phyloP scores from a whole-genome alignment of 2,329 filamentous ascomycete species.

The Talaromyces sp. region DNA sequence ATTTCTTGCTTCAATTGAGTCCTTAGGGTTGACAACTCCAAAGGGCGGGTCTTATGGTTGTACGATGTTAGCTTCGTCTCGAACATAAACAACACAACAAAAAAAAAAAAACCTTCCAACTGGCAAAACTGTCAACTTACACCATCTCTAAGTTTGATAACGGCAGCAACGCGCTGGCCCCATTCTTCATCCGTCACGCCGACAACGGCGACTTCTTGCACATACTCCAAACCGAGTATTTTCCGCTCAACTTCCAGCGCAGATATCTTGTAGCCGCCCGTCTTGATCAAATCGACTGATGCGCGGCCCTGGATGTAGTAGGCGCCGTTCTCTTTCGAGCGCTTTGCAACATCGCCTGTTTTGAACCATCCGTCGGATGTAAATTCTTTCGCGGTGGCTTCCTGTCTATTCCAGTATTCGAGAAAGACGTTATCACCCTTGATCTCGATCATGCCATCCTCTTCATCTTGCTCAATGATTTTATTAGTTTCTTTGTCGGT shows the following conservation, averaged over 20 bases:
- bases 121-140: constrained; percentile 22
- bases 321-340: constrained; percentile 31
- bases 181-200: constrained; percentile 52
- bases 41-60: constrained; percentile 15
- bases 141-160: constrained; percentile 39
- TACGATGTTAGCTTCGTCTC: not conserved
- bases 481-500: constrained; percentile 37
- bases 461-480: constrained; percentile 27
- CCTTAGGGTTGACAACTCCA: constrained; percentile 30
- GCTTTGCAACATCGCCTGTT: constrained; percentile 43
- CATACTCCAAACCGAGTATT: constrained; percentile 44
- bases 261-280: constrained; percentile 52
- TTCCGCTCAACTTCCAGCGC: constrained; percentile 53
- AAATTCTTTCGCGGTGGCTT: constrained; percentile 44
- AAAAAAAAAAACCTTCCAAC: not conserved
- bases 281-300: constrained; percentile 52
- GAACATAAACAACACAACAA: too few relatives aligned
- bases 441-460: constrained; percentile 42
- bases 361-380: constrained; percentile 47
- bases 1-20: constrained; percentile 59
- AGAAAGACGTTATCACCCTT: constrained; percentile 39
- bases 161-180: constrained; percentile 52
- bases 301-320: constrained; percentile 52
- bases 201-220: constrained; percentile 51
- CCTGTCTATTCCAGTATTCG: constrained; percentile 34